Evolutionary conservation across 2,329 filamentous ascomycete species (phyloP).

Genomic region (Didymella arachidicola): DNA sequence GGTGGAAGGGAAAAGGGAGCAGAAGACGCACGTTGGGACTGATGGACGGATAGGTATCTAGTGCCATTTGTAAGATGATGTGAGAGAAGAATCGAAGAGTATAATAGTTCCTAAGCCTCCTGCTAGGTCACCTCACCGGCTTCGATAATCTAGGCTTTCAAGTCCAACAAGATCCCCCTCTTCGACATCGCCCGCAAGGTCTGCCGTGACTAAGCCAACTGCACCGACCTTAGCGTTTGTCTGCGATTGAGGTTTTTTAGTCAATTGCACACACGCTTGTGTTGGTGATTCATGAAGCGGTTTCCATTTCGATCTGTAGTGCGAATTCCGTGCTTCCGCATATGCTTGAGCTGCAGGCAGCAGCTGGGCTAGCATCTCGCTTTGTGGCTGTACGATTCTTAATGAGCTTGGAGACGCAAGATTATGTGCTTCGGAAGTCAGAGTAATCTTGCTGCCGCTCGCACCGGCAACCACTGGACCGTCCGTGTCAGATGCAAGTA

Average conservation of each 20-base stretch:
- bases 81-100: background rate
- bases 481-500: background rate
- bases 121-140: background rate
- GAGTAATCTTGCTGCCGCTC: background rate
- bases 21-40: conserved; percentile 16
- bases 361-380: background rate
- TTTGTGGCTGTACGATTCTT: too few relatives aligned
- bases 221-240: background rate
- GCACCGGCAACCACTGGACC: background rate
- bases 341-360: background rate
- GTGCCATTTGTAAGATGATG: background rate
- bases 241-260: background rate
- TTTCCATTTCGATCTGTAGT: background rate
- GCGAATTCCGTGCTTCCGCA: background rate
- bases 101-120: background rate
- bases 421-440: background rate
- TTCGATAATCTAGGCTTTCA: too few relatives aligned
- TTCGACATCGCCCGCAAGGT: background rate
- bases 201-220: too few relatives aligned
- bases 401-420: background rate
- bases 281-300: background rate
- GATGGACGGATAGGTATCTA: conserved; percentile 1
- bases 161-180: background rate
- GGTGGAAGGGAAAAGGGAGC: conserved; percentile 23
- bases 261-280: background rate